Conservation (phyloP, 495 filamentous ascomycete species). For the Melanomma pulvis-pyrius region DNA sequence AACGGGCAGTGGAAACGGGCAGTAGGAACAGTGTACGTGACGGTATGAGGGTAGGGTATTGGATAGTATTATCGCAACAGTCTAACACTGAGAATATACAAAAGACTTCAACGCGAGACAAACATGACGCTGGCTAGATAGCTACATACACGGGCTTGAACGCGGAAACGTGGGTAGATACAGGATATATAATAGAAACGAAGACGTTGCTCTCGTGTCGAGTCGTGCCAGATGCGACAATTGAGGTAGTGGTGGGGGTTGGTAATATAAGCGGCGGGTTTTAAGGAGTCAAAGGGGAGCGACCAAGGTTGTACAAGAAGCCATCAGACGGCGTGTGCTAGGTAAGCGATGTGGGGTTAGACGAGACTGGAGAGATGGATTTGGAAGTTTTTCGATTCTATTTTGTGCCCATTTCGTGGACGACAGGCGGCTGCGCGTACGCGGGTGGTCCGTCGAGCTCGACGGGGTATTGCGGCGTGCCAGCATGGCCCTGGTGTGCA, state of each 20-base stretch:
- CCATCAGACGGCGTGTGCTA: not conserved
- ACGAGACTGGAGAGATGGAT: not conserved
- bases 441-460: not conserved
- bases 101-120: not conserved
- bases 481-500: not conserved
- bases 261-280: not conserved
- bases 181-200: not conserved
- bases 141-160: too few species aligned
- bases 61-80: not conserved
- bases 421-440: not conserved
- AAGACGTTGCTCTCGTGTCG: not conserved
- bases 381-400: not conserved
- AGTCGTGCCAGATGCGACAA: not conserved
- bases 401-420: not conserved
- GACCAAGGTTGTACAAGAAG: not conserved
- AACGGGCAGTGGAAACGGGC: not conserved
- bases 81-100: not conserved
- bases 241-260: too few species aligned
- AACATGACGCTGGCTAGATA: not conserved
- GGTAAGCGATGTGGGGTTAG: too few species aligned
- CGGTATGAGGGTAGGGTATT: not conserved
- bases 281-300: not conserved
- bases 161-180: not conserved
- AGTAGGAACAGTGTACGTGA: not conserved
- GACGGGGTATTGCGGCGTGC: not conserved